Conservation (phyloP, 1,284 basidiomycete genomes). For the Sparassis latifolia region DNA sequence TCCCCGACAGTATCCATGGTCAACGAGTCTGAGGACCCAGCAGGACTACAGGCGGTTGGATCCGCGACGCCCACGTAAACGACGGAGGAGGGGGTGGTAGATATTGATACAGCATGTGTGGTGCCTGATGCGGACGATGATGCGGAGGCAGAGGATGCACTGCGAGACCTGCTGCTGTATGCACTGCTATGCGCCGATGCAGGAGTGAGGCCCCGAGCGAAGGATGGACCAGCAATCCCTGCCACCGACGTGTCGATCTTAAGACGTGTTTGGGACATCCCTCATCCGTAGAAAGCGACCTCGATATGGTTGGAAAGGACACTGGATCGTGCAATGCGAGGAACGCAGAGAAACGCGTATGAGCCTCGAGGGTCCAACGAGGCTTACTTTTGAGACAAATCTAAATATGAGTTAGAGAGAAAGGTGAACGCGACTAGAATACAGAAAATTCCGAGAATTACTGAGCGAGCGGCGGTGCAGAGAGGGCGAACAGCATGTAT, state of each 20-base stretch:
- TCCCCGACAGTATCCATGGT: slow-evolving; percentile 30
- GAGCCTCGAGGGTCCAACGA: background rate
- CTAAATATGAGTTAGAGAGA: background rate
- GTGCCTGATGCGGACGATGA: slow-evolving; percentile 18
- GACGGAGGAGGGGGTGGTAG: slow-evolving; percentile 1
- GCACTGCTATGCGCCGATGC: slow-evolving; percentile 12
- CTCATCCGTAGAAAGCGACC: slow-evolving; percentile 3
- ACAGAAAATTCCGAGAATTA: background rate
- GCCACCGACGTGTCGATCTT: slow-evolving; percentile 40
- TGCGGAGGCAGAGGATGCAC: slow-evolving; percentile 21
- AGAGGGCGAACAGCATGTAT: background rate
- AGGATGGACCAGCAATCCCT: slow-evolving; percentile 27
- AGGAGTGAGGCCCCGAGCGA: slow-evolving; percentile 18
- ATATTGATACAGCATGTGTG: slow-evolving; percentile 9
- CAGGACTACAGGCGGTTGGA: slow-evolving; percentile 12
- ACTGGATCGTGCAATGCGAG: too few relatives aligned
- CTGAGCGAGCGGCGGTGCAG: background rate
- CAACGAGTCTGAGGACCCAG: slow-evolving; percentile 7
- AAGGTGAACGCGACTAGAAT: background rate
- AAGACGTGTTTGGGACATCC: slow-evolving; percentile 35
- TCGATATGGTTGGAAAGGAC: background rate
- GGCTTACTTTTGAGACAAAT: background rate
- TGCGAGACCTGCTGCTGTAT: slow-evolving; percentile 12
- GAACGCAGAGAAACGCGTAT: too few relatives aligned
- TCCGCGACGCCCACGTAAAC: background rate